Evolutionary conservation across 257 asterid species (phyloP).

Genomic region (Salvia rosmarinus): DNA sequence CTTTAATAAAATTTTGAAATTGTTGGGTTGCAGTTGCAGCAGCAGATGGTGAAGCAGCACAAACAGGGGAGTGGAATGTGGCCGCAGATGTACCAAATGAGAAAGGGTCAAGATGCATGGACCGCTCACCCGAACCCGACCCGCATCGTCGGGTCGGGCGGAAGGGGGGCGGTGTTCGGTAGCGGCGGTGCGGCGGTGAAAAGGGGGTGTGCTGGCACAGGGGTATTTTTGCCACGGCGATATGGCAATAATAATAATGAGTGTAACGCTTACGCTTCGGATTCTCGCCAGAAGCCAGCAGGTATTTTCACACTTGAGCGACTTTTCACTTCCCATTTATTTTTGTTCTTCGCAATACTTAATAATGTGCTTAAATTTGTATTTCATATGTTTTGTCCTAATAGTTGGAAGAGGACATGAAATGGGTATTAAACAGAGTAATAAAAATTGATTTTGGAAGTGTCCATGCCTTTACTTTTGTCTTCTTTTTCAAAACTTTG

Average conservation of each 20-base stretch:
- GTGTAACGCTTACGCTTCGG: constrained; percentile 35
- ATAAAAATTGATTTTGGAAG: not conserved
- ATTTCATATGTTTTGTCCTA: not conserved
- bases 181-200: constrained; percentile 44
- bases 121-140: constrained; percentile 36
- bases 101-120: constrained; percentile 45
- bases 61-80: constrained; percentile 43
- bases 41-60: constrained; percentile 42
- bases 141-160: constrained; percentile 35
- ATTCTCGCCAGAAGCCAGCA: constrained; percentile 60
- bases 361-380: constrained; percentile 2
- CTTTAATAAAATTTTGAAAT: not conserved
- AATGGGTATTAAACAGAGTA: not conserved
- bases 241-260: constrained; percentile 35
- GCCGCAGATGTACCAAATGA: constrained; percentile 37
- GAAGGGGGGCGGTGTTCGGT: constrained; percentile 21
- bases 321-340: not conserved
- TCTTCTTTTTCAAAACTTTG: constrained; percentile 3
- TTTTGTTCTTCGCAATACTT: not conserved
- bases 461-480: not conserved
- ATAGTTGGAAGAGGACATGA: not conserved
- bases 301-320: constrained; percentile 44
- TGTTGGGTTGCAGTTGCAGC: constrained; percentile 28
- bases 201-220: constrained; percentile 70
- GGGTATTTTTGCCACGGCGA: constrained; percentile 76